Conservation (phyloP, 345 rosid species). For the Gossypium herbaceum region DNA sequence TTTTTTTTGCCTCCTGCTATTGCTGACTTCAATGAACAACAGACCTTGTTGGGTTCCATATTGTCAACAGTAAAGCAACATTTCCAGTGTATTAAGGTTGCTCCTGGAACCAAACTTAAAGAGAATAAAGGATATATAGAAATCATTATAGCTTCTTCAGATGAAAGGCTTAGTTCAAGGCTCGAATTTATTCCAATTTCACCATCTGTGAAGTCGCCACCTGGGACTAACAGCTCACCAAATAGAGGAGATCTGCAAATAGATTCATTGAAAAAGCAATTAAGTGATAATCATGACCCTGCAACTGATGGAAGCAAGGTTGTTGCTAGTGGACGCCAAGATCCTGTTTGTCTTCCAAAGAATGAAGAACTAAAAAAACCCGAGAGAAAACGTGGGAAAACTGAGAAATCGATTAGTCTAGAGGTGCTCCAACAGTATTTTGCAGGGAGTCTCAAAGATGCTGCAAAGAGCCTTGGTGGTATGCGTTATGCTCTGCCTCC, state of each 20-base stretch:
- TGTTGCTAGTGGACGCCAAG: conserved; percentile 26
- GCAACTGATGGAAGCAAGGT: conserved; percentile 21
- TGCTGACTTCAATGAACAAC: conserved; percentile 43
- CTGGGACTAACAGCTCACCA: conserved; percentile 22
- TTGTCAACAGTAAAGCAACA: conserved; percentile 72
- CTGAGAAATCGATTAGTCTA: conserved; percentile 82
- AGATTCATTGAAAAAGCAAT: conserved; percentile 33
- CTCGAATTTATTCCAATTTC: conserved; percentile 44
- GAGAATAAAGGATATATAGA: conserved; percentile 54
- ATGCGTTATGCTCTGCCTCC: conserved; percentile 18
- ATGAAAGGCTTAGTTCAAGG: conserved; percentile 42
- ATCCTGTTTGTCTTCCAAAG: conserved; percentile 30
- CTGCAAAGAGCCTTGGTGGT: conserved; percentile 98
- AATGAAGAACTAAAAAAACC: conserved; percentile 38
- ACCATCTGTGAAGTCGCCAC: conserved; percentile 31
- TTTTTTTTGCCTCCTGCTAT: conserved; percentile 69
- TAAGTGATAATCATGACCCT: conserved; percentile 30
- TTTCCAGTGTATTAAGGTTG: conserved; percentile 68
- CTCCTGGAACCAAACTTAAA: conserved; percentile 55
- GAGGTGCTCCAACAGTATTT: conserved; percentile 87
- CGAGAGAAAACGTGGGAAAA: conserved; percentile 79
- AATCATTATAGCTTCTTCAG: conserved; percentile 49
- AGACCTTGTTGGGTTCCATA: conserved; percentile 54
- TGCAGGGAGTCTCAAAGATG: conserved; percentile 88
- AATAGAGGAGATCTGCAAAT: conserved; percentile 23